Base-by-base conservation (phyloP, 2,329 filamentous ascomycete genomes). In the Hymenoscyphus fructigenus region DNA sequence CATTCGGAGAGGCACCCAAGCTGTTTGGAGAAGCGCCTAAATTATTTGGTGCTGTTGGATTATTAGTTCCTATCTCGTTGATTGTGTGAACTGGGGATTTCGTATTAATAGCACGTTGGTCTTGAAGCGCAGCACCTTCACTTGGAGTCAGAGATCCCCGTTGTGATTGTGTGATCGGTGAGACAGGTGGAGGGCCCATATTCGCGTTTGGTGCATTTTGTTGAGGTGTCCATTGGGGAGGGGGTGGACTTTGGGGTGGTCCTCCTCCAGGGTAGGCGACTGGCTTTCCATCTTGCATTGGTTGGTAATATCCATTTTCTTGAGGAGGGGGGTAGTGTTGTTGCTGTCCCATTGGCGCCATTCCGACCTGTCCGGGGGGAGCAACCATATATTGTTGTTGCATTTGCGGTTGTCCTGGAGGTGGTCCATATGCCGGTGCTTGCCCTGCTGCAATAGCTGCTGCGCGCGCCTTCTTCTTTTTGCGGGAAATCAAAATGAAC, bases 381-480 rank as follows among this genome's bases (percentile, higher is more conserved):
- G 41, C 20, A n/a, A 53, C 38, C 41, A 34, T 34, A 29, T 60
- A 60, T 57, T 61, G 50, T 41, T 55, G 60, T 41, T 28, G 44
- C 34, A 38, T 47, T 44, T 53, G 47, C 14, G n/a, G 23, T 28
- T 29, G 47, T 29, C 28, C 44, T 9, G 50, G 50, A 23, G 41
- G 26, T 12, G 34, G 32, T 10, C 47, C 47, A 5, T 55, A 57
- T 47, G n/a, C 36, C 1, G 53, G 34, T 7, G 36, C 47, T 61
- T 55, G 44, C 0, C 50, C 60, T 38, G 60, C 47, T 28, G 44
- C 50, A n/a, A 61, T 55, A 5, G 60, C 60, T 61, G 60, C 60
- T 26, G 44, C 60, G n/a, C 60, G 60, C 6, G 60, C 60, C 60
- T 61, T 61, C 60, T 61, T 61, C 60, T 57, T 61, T 47, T 61